Evolutionary conservation across 805 yeast genomes (phyloP), one percentile per base, ranked within the genome.

Genomic region (Saturnispora sekii): DNA sequence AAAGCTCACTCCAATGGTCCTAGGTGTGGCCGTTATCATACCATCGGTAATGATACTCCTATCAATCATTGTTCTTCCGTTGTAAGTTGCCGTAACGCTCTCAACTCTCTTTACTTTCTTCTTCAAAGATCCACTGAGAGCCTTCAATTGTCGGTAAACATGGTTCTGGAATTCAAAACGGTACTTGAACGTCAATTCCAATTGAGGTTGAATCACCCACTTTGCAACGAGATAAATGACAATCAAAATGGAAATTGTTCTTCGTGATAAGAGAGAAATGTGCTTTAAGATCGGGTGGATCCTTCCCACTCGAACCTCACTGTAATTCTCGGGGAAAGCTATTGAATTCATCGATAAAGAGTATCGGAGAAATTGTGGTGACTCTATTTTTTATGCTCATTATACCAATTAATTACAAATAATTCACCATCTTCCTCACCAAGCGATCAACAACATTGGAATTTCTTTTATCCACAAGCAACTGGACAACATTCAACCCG

Each of bases 61-160:
- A 51, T 67, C 72, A 12, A 65, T 60, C 41, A 65, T 62, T 18
- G 60, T 50, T 17, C 53, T 53, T 26, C 66, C 70, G 33, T 67
- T 68, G 49, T 67, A 67, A 17, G 67, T 70, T 11, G 72, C 55
- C 10, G 65, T 65, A n/a, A 72, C 65, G 3, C 66, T 53, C 4
- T 77, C 72, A 0, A 72, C 63, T 26, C 53, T 54, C 33, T 62
- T 50, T 14, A 61, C 55, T 33, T 53, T 52, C 18, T 55, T 56
- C 15, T 57, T 48, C 6, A 63, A 49, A n/a, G 60, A 45, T 1
- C 48, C 41, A 17, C 52, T 58, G 1, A 73, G 55, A 2, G 55
- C 17, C 35, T 53, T 57, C 18, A 68, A 48, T 21, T 54, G 55
- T 3, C 52, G 28, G 11, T 67, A 57, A 1, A 61, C 63, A 35